A percentile compares a stretch with the other conserved stretches of the same genome.
Conservation (phyloP, 352 stramenopile genomes). For the Globisporangium lucens region DNA sequence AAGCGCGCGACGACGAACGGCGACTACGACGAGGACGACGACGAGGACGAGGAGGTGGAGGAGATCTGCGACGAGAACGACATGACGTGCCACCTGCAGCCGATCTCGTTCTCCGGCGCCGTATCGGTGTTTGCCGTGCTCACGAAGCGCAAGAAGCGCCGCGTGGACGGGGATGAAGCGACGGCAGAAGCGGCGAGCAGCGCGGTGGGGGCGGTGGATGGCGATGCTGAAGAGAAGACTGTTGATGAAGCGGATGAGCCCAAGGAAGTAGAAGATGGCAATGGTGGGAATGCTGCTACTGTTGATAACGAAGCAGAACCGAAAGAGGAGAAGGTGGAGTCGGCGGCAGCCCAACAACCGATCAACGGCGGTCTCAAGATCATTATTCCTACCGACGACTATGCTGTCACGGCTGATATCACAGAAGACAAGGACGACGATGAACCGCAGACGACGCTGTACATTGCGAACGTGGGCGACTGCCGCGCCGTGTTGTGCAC, state of each 20-base stretch:
- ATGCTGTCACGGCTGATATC: background rate
- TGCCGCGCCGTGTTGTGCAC: slow-evolving; percentile 87
- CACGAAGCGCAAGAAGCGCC: slow-evolving; percentile 32
- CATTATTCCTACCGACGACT: background rate
- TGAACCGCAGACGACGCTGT: slow-evolving; percentile 50
- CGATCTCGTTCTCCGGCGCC: slow-evolving; percentile 85
- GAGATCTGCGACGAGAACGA: slow-evolving; percentile 48
- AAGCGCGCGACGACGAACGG: slow-evolving; percentile 48
- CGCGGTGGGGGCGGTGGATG: slow-evolving; percentile 7
- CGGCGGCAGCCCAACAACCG: background rate
- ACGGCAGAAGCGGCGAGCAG: background rate
- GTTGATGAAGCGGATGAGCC: background rate
- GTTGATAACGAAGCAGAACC: background rate
- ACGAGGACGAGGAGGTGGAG: slow-evolving; percentile 23
- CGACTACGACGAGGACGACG: slow-evolving; percentile 21
- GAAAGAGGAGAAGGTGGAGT: background rate
- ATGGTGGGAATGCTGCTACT: background rate
- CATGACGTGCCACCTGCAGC: slow-evolving; percentile 53
- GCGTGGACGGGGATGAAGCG: background rate
- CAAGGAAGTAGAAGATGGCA: background rate
- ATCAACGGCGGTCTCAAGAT: slow-evolving; percentile 1
- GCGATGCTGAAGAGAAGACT: slow-evolving; percentile 9
- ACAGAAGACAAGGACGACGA: slow-evolving; percentile 18
- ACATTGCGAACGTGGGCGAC: slow-evolving; percentile 88
- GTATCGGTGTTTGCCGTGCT: slow-evolving; percentile 65